These are phyloP conservation scores for Hypoxylon subgilvum DNA, from an alignment of 495 filamentous ascomycete species.

Conservation along the genomic window DNA sequence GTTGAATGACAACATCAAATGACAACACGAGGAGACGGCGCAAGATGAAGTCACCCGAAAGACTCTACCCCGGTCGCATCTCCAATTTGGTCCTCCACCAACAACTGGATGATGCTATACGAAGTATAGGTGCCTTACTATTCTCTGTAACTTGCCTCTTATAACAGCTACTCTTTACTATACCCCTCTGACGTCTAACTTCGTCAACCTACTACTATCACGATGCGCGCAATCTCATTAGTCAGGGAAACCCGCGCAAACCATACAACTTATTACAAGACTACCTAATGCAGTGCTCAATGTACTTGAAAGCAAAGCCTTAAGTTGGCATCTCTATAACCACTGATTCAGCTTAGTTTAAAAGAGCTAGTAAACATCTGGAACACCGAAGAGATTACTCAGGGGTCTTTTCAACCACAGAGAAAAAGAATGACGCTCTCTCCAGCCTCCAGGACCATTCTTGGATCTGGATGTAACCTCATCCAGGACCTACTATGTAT, in stretches of 20 bases:
- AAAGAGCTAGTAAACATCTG: not conserved
- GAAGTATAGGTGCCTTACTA: not conserved
- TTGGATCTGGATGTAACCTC: slow-evolving; percentile 26
- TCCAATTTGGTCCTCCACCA: slow-evolving; percentile 14
- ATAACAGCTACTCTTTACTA: not conserved
- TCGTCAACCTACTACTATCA: not conserved
- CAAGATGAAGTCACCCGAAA: slow-evolving; percentile 19
- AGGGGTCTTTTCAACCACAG: not conserved
- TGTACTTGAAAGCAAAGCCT: not conserved
- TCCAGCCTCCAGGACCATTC: not conserved
- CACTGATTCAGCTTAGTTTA: no score
- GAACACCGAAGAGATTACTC: slow-evolving; percentile 16
- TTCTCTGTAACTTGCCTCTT: slow-evolving; percentile 1
- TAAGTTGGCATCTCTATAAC: no score
- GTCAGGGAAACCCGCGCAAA: no score
- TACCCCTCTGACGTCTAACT: slow-evolving; percentile 8
- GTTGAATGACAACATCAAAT: not conserved
- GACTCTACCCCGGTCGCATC: not conserved
- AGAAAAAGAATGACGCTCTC: slow-evolving; percentile 15
- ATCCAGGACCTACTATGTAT: not conserved
- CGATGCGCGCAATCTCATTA: no score
- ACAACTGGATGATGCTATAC: not conserved
- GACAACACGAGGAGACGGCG: not conserved
- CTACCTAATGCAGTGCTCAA: not conserved
- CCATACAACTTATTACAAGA: no score